Evolutionary conservation across 2,329 filamentous ascomycete species (phyloP).

Genomic region (Hirsutella minnesotensis): DNA sequence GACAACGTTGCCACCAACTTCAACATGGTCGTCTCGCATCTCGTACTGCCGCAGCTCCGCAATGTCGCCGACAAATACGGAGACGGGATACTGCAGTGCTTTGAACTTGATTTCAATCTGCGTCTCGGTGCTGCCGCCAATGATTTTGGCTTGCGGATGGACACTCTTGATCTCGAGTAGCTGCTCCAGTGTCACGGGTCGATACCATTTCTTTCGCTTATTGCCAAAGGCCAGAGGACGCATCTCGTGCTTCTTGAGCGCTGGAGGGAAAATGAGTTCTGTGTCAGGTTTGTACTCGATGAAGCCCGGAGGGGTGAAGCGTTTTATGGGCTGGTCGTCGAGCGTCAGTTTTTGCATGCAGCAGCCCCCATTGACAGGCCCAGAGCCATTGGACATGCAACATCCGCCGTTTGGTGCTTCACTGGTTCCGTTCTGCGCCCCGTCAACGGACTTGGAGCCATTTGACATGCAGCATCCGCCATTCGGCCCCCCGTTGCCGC

Average conservation of each 20-base stretch:
- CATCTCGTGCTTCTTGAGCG: slow-evolving; percentile 71
- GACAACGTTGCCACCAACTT: slow-evolving; percentile 86
- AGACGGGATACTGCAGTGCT: slow-evolving; percentile 77
- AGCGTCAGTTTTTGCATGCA: slow-evolving; percentile 56
- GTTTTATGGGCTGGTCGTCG: slow-evolving; percentile 44
- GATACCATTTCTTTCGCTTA: slow-evolving; percentile 87
- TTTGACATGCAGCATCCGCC: neutral
- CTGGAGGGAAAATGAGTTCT: slow-evolving; percentile 86
- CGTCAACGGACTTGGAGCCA: slow-evolving; percentile 6
- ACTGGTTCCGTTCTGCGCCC: neutral
- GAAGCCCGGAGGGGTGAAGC: slow-evolving; percentile 78
- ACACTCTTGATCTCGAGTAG: slow-evolving; percentile 82
- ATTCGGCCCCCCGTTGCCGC: neutral
- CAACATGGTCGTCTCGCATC: slow-evolving; percentile 70
- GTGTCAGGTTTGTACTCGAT: slow-evolving; percentile 92
- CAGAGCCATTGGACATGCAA: neutral
- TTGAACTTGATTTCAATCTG: slow-evolving; percentile 99
- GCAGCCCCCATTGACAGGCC: slow-evolving; percentile 35
- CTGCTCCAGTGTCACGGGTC: slow-evolving; percentile 76
- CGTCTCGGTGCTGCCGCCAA: slow-evolving; percentile 91
- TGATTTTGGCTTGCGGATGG: slow-evolving; percentile 81
- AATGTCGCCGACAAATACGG: slow-evolving; percentile 89
- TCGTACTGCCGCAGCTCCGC: slow-evolving; percentile 73
- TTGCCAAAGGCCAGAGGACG: slow-evolving; percentile 82
- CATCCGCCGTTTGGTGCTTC: neutral